phyloP scores from a whole-genome alignment of 768 basidiomycete species.

The Suillus variegatus region DNA sequence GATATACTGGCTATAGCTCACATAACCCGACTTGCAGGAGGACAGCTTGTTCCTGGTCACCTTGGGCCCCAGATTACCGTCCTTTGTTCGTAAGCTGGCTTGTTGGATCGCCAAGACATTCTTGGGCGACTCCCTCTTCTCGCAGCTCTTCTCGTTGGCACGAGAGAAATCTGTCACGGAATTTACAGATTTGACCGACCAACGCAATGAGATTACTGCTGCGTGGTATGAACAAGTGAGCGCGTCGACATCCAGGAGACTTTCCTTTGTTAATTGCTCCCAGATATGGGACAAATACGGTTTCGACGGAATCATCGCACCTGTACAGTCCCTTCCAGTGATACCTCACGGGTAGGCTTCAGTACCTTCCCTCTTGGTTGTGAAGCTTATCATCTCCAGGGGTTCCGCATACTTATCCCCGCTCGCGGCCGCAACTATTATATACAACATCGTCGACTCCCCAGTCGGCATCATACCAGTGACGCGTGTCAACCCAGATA shows the following conservation, averaged over 20 bases:
- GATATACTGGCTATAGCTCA: constrained; percentile 2
- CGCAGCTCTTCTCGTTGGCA: constrained; percentile 38
- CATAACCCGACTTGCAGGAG: constrained; percentile 38
- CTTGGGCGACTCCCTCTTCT: constrained; percentile 50
- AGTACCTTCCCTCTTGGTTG: constrained; percentile 14
- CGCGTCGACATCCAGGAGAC: constrained; percentile 11
- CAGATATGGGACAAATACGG: constrained; percentile 72
- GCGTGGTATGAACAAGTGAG: constrained; percentile 59
- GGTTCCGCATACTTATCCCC: constrained; percentile 52
- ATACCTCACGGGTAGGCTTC: constrained; percentile 63
- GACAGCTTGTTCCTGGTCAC: constrained; percentile 50
- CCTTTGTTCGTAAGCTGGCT: constrained; percentile 45
- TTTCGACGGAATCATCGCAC: constrained; percentile 77
- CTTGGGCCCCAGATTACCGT: constrained; percentile 48
- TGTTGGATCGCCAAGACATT: constrained; percentile 45
- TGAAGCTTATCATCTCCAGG: constrained; percentile 30
- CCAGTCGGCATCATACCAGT: constrained; percentile 78
- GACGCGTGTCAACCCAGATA: constrained; percentile 68
- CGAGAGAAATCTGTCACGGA: constrained; percentile 51
- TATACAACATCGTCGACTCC: constrained; percentile 77
- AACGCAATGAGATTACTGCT: constrained; percentile 46
- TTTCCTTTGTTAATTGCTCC: constrained; percentile 23
- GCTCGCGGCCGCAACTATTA: constrained; percentile 55
- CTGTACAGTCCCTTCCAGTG: constrained; percentile 73
- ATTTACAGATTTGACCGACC: constrained; percentile 43